phyloP scores from a whole-genome alignment of 1,284 basidiomycete genomes.

The Pseudozyma tsukubaensis region DNA sequence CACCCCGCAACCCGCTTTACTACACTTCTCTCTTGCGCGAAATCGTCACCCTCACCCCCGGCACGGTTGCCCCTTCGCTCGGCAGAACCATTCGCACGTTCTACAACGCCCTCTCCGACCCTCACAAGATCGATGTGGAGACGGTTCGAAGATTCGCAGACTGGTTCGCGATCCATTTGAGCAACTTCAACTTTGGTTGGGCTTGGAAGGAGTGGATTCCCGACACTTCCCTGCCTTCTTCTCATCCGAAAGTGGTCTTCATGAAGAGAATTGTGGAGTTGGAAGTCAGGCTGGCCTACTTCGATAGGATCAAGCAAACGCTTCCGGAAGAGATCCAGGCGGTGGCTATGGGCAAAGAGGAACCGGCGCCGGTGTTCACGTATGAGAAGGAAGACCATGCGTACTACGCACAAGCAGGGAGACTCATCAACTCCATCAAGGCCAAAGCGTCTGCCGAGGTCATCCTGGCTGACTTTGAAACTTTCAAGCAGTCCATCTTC shows the following conservation, averaged over 20 bases:
- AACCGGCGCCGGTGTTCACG: conserved; percentile 84
- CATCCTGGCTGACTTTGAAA: conserved; percentile 80
- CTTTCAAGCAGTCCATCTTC: conserved; percentile 61
- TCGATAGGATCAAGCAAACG: conserved; percentile 89
- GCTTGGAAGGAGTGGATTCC: conserved; percentile 99
- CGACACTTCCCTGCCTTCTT: conserved; percentile 77
- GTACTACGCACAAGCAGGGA: conserved; percentile 81
- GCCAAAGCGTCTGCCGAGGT: conserved; percentile 78
- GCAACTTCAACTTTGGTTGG: conserved; percentile 98
- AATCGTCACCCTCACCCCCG: conserved; percentile 89
- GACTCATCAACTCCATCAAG: conserved; percentile 84
- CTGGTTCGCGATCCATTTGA: conserved; percentile 96
- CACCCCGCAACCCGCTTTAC: conserved; percentile 81
- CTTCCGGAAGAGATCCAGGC: conserved; percentile 81
- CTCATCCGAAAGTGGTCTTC: conserved; percentile 86
- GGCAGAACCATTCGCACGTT: conserved; percentile 92
- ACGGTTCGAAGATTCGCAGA: conserved; percentile 83
- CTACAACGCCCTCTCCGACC: conserved; percentile 71
- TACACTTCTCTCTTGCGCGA: conserved; percentile 91
- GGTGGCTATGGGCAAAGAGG: conserved; percentile 77
- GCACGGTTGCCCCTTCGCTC: conserved; percentile 92
- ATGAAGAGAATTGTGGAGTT: conserved; percentile 88
- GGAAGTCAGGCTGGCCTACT: conserved; percentile 91
- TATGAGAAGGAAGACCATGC: conserved; percentile 81
- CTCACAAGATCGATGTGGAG: conserved; percentile 79